A percentile compares a stretch with the other conserved stretches of the same genome.
phyloP scores from a whole-genome alignment of 768 basidiomycete species.

The Kwoniella heveanensis region DNA sequence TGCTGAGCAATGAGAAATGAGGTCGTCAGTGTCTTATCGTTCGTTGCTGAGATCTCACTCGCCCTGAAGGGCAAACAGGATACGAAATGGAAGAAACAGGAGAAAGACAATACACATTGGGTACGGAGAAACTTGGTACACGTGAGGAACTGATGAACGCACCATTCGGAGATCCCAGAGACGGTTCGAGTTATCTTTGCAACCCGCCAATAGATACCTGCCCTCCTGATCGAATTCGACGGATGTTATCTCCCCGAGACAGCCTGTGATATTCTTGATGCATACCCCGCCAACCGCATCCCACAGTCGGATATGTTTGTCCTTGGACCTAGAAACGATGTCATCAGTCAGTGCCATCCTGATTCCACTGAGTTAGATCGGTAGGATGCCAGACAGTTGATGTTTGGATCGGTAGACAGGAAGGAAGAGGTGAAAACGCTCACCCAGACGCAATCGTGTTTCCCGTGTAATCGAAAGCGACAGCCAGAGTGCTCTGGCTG shows the following conservation, averaged over 20 bases:
- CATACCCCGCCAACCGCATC: slow-evolving; percentile 53
- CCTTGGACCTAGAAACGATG: slow-evolving; percentile 37
- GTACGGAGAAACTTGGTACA: no score
- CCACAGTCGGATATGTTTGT: slow-evolving; percentile 52
- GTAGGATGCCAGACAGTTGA: neutral
- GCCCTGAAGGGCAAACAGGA: no score
- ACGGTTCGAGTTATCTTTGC: slow-evolving; percentile 53
- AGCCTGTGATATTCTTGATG: slow-evolving; percentile 44
- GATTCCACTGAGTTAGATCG: no score
- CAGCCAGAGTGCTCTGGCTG: slow-evolving; percentile 43
- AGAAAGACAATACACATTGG: no score
- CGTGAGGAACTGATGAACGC: no score
- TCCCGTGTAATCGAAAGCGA: slow-evolving; percentile 45
- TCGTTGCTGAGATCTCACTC: no score
- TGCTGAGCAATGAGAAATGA: no score
- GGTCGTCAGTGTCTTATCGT: no score
- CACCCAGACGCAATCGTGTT: slow-evolving; percentile 52
- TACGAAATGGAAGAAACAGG: no score
- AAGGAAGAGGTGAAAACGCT: slow-evolving; percentile 7
- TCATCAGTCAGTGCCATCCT: neutral
- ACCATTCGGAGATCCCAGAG: slow-evolving; percentile 55
- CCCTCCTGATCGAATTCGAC: slow-evolving; percentile 52
- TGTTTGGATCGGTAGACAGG: neutral
- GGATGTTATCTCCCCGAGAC: slow-evolving; percentile 53
- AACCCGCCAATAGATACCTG: slow-evolving; percentile 48